Evolutionary conservation across 371 early-diverging fungal genomes (phyloP).

Genomic region (Vairimorpha necatrix): DNA sequence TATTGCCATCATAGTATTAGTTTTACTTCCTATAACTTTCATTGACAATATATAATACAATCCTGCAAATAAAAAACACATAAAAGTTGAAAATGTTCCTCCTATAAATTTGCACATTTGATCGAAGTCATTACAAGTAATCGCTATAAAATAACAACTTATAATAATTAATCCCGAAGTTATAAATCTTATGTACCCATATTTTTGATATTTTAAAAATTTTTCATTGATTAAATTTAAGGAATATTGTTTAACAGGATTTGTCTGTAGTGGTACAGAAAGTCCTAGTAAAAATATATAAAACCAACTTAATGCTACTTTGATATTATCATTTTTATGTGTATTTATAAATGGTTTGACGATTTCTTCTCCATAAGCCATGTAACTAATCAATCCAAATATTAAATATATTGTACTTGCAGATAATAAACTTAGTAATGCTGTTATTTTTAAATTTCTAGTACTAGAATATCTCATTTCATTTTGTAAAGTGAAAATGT

Average conservation of each 20-base stretch:
- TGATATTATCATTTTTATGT: neutral
- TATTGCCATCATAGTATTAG: neutral
- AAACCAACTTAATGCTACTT: constrained; percentile 2
- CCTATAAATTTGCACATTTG: constrained; percentile 21
- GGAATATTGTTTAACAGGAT: constrained; percentile 30
- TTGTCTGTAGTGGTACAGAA: constrained; percentile 38
- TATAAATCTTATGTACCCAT: neutral
- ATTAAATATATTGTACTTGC: constrained; percentile 21
- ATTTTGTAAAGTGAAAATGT: constrained; percentile 51
- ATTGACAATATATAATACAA: constrained; percentile 26
- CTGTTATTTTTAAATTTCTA: neutral
- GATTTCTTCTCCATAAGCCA: constrained; percentile 4
- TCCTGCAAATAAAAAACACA: constrained; percentile 43
- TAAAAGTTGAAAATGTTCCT: constrained; percentile 28
- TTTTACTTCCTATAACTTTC: neutral
- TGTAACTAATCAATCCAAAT: constrained; percentile 45
- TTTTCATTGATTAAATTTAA: constrained; percentile 13
- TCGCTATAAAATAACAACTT: neutral
- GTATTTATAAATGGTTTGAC: constrained; percentile 14
- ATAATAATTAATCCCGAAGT: constrained; percentile 15
- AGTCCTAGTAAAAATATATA: constrained; percentile 32
- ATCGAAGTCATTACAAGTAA: constrained; percentile 16
- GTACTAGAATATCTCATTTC: constrained; percentile 7
- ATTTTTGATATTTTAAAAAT: constrained; percentile 1
- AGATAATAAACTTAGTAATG: neutral